Conservation (phyloP, 176 grass and related monocot genomes). For the Bonia amplexicaulis region DNA sequence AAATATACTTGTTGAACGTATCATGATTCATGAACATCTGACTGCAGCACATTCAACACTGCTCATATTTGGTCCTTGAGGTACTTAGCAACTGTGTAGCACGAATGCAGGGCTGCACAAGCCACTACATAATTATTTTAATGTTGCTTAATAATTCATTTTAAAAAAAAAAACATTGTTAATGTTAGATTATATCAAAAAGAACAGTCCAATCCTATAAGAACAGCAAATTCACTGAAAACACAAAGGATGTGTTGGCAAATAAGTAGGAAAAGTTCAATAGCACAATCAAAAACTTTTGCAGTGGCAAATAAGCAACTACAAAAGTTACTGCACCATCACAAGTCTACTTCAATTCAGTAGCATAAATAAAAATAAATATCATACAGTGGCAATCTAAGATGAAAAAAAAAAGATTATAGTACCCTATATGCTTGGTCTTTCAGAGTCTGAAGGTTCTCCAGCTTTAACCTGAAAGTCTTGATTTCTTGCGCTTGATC, state of each 20-base stretch:
- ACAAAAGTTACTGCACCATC: not conserved
- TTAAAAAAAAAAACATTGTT: not conserved
- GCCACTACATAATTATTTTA: not conserved
- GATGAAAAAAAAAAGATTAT: not conserved
- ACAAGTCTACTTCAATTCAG: not conserved
- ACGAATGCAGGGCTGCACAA: not conserved
- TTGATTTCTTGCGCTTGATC: constrained; percentile 95
- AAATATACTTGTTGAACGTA: too few species aligned
- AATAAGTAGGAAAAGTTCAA: not conserved
- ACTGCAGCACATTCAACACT: too few species aligned
- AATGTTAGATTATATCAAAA: not conserved
- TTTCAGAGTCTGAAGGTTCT: constrained; percentile 94
- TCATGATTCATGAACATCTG: too few species aligned
- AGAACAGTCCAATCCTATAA: not conserved
- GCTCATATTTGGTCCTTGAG: not conserved
- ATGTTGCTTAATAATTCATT: not conserved
- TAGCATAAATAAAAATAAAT: not conserved
- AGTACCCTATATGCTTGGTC: constrained; percentile 87
- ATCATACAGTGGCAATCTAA: not conserved
- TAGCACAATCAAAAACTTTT: not conserved
- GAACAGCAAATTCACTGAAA: constrained; percentile 2
- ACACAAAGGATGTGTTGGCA: not conserved
- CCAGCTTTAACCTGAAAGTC: constrained; percentile 83
- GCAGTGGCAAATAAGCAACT: not conserved
- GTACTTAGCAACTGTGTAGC: not conserved